phyloP scores from a whole-genome alignment of 78 protist species.

The Planoprotostelium fungivorum region DNA sequence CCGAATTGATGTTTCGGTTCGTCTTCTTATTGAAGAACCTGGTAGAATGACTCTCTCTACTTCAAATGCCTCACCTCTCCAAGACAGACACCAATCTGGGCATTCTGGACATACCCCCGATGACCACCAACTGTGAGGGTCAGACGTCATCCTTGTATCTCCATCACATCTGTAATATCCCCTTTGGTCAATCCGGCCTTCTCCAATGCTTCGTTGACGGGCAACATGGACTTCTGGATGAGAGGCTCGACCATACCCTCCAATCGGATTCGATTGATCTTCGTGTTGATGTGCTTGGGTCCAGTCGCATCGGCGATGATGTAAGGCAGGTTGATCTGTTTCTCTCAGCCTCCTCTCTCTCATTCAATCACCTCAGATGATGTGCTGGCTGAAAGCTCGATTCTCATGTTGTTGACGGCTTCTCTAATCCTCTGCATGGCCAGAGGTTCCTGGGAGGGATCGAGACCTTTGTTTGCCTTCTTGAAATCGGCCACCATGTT shows the following conservation, averaged over 20 bases:
- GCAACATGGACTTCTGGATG: slow-evolving; percentile 80
- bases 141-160: not conserved
- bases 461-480: slow-evolving; percentile 68
- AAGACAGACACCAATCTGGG: slow-evolving; percentile 83
- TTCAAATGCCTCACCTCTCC: slow-evolving; percentile 67
- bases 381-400: slow-evolving; percentile 89
- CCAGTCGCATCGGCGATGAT: slow-evolving; percentile 94
- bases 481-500: slow-evolving; percentile 80
- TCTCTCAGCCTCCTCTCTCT: slow-evolving; percentile 45
- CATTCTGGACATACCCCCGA: slow-evolving; percentile 99
- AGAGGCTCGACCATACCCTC: slow-evolving; percentile 80
- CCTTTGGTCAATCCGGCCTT: slow-evolving; percentile 78
- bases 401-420: slow-evolving; percentile 97
- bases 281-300: slow-evolving; percentile 93
- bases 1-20: slow-evolving; percentile 98
- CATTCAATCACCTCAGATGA: not conserved
- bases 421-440: slow-evolving; percentile 96
- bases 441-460: slow-evolving; percentile 72
- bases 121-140: slow-evolving; percentile 46
- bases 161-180: slow-evolving; percentile 92
- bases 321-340: slow-evolving; percentile 98
- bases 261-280: slow-evolving; percentile 79
- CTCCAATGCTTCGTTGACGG: slow-evolving; percentile 85
- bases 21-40: slow-evolving; percentile 81
- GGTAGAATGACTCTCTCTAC: not conserved